Percentiles rank a stretch among this genome's conserved stretches.
Evolutionary conservation across 2,329 filamentous ascomycete genomes (phyloP).

Genomic region (Magnaporthales sp.): DNA sequence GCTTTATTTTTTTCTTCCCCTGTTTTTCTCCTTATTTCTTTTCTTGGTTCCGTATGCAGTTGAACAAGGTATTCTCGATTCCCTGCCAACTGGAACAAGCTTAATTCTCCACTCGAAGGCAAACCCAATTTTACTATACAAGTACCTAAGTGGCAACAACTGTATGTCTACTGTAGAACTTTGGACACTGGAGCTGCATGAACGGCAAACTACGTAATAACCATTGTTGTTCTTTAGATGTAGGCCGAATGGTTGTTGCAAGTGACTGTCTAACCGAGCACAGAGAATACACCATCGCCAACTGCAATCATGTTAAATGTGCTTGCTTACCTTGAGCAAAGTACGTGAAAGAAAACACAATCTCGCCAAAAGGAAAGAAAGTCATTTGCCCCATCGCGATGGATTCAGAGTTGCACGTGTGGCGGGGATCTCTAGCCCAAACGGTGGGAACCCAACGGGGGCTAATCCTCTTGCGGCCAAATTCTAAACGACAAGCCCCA

Average conservation of each 20-base stretch:
- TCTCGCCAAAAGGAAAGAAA: background rate
- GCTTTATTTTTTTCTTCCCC: background rate
- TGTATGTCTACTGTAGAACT: no score
- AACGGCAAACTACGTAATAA: no score
- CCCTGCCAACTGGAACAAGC: no score
- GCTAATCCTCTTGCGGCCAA: background rate
- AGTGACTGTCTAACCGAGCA: background rate
- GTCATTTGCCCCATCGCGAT: background rate
- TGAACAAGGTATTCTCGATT: no score
- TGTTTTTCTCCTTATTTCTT: background rate
- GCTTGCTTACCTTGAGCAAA: no score
- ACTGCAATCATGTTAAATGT: background rate
- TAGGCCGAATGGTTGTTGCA: no score
- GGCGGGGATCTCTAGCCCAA: background rate
- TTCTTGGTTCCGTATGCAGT: no score
- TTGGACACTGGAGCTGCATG: no score
- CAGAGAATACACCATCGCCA: background rate
- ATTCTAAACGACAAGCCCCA: slow-evolving; percentile 30
- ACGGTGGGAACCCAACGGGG: background rate
- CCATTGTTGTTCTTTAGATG: no score
- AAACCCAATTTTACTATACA: no score
- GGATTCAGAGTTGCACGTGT: background rate
- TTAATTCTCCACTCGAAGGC: no score
- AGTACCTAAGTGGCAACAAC: no score
- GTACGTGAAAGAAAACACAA: background rate